A percentile compares a stretch with the other conserved stretches of the same genome.
Evolutionary conservation across 2,329 filamentous ascomycete species (phyloP).

Genomic region (Fusarium odoratissimum): DNA sequence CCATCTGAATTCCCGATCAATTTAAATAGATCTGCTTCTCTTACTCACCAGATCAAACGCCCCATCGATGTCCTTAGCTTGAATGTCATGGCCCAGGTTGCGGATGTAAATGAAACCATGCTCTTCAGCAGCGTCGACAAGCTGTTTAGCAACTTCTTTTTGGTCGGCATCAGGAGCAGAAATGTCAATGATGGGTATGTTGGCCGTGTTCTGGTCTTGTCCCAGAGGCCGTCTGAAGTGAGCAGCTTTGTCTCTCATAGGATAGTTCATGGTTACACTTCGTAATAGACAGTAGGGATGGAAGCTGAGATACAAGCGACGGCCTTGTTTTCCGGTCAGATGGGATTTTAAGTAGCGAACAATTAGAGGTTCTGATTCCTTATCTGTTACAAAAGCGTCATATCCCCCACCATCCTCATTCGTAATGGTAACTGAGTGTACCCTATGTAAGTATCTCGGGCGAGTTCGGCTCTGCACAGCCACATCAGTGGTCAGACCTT

Average conservation of each 20-base stretch:
- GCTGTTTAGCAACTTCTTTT: conserved; percentile 68
- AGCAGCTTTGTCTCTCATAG: conserved; percentile 3
- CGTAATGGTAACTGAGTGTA: conserved; percentile 4
- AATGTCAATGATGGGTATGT: conserved; percentile 87
- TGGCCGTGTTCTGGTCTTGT: conserved; percentile 48
- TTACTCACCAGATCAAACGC: conserved; percentile 78
- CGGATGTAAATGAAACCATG: conserved; percentile 93
- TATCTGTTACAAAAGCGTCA: conserved; percentile 19
- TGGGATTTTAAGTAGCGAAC: not conserved
- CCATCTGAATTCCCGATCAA: not conserved
- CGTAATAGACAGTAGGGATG: not conserved
- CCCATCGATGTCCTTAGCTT: conserved; percentile 71
- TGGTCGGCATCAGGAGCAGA: conserved; percentile 59
- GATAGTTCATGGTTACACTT: conserved; percentile 8
- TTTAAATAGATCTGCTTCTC: not conserved
- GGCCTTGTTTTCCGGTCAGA: not conserved
- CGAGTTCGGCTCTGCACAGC: conserved; percentile 14
- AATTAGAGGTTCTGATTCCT: not conserved
- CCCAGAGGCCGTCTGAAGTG: not conserved
- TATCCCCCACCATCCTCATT: conserved; percentile 24
- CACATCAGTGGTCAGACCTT: not conserved
- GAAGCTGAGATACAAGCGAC: not conserved
- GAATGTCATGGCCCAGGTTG: conserved; percentile 77
- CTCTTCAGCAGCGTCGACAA: conserved; percentile 83
- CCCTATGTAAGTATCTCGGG: not conserved